Evolutionary conservation across 139 green algal genomes (phyloP).

Genomic region (Chlamydomonas sp.): DNA sequence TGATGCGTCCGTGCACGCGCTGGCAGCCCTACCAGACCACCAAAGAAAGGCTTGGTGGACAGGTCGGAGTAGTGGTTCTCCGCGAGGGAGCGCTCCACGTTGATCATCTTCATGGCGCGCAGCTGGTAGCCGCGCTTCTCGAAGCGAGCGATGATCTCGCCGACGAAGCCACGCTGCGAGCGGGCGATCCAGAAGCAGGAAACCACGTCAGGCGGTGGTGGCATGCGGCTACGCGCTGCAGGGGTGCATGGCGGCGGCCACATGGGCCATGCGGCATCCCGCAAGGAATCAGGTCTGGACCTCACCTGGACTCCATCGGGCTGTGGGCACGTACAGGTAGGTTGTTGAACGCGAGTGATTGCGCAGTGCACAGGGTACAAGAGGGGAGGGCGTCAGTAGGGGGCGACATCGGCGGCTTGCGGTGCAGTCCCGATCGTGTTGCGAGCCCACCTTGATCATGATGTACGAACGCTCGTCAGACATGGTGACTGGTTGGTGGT

Average conservation of each 20-base stretch:
- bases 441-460: conserved; percentile 16
- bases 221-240: neutral
- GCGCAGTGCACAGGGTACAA: neutral
- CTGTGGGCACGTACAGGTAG: too few species aligned
- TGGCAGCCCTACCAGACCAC: conserved; percentile 44
- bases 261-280: neutral
- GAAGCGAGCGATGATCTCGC: conserved; percentile 69
- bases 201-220: neutral
- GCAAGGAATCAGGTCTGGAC: neutral
- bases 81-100: conserved; percentile 65
- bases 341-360: too few species aligned
- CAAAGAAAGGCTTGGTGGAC: conserved; percentile 82
- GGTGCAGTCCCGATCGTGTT: neutral
- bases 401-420: neutral
- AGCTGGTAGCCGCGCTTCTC: conserved; percentile 75
- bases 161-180: conserved; percentile 58
- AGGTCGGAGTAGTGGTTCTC: conserved; percentile 91
- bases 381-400: neutral
- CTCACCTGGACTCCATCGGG: conserved; percentile 22
- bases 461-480: conserved; percentile 26
- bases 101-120: conserved; percentile 74
- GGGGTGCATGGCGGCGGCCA: neutral
- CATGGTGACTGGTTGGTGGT: conserved; percentile 8
- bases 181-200: neutral
- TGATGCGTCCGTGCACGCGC: too few species aligned